These are phyloP conservation scores for Boletus sp. DNA, from an alignment of 1,284 basidiomycete species.

Conservation along the genomic window DNA sequence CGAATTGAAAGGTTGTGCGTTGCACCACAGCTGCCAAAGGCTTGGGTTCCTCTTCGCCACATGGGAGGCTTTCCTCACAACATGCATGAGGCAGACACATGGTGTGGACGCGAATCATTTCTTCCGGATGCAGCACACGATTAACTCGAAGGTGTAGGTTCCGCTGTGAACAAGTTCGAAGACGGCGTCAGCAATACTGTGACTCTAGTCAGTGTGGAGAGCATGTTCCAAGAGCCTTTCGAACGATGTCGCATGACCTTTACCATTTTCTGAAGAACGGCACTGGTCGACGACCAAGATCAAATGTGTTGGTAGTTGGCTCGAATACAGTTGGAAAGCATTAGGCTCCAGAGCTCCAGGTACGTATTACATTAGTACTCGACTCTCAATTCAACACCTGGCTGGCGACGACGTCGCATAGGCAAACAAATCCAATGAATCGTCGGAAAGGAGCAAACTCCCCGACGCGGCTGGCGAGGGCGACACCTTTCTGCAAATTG, in stretches of 20 bases:
- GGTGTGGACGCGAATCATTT: neutral
- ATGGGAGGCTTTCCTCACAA: constrained; percentile 4
- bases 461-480: constrained; percentile 5
- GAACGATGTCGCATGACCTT: neutral
- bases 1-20: constrained; percentile 1
- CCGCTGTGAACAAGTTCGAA: neutral
- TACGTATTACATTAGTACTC: constrained; percentile 4
- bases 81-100: constrained; percentile 27
- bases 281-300: too few relatives aligned
- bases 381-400: constrained; percentile 16
- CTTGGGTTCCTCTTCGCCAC: neutral
- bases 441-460: constrained; percentile 42
- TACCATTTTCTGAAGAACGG: neutral
- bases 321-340: neutral
- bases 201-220: too few relatives aligned
- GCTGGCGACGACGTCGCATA: constrained; percentile 34
- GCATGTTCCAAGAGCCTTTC: neutral
- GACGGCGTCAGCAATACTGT: neutral
- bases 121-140: neutral
- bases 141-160: neutral
- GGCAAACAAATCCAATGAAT: constrained; percentile 51
- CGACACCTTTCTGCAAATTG: neutral
- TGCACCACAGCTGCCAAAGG: neutral
- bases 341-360: neutral
- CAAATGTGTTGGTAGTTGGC: too few relatives aligned